These are phyloP conservation scores for Prunus padus DNA, from an alignment of 306 rosid species.

Conservation along the genomic window DNA sequence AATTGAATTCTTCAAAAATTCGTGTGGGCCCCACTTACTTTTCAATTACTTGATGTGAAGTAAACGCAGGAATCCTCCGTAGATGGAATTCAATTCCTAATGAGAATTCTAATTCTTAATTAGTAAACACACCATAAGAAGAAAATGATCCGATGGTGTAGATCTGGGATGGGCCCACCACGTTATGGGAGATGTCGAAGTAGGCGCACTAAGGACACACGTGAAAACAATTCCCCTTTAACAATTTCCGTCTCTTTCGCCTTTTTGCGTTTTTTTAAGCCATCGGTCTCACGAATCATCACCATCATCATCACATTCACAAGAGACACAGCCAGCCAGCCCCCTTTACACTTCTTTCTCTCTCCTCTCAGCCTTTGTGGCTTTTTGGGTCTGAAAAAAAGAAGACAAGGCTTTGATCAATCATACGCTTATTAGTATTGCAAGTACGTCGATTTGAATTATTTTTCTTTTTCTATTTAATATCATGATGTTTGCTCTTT, in stretches of 20 bases:
- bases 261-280: no score
- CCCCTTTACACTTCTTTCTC: not conserved
- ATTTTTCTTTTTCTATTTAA: not conserved
- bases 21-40: no score
- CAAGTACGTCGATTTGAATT: not conserved
- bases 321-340: not conserved
- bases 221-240: not conserved
- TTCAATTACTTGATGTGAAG: no score
- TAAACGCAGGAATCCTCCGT: no score
- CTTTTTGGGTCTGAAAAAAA: conserved; percentile 4
- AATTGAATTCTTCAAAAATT: no score
- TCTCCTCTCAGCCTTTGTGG: not conserved
- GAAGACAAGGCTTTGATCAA: not conserved
- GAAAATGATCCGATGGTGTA: not conserved
- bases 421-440: not conserved
- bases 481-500: not conserved
- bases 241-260: no score
- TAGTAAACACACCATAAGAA: no score
- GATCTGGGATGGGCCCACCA: not conserved
- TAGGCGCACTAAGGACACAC: not conserved
- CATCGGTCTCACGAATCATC: not conserved
- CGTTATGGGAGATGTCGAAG: not conserved
- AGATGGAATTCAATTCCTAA: no score
- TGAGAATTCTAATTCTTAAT: no score
- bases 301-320: not conserved